Evolutionary conservation across 2,329 filamentous ascomycete genomes (phyloP), one percentile per base, ranked within the genome.

Genomic region (Aspergillus sp.): DNA sequence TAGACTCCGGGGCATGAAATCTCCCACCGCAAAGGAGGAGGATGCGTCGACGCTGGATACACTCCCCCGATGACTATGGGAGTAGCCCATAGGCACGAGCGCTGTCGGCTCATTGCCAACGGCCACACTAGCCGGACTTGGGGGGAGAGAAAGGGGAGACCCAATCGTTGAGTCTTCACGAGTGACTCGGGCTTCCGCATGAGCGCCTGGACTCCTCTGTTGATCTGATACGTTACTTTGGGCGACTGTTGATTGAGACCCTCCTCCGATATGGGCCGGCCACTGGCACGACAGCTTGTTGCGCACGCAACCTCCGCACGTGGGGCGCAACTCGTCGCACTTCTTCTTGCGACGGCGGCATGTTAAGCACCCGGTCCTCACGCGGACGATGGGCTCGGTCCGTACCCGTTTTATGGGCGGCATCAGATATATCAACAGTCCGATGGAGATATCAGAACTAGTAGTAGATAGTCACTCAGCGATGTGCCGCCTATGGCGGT

Each of bases 321-420:
- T 45, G 62, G 76, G 57, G 62, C 64, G 60, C 19, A 45, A 19
- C 52, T 71, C 68, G 21, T 69, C 66, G 43, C 68, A 71, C 54
- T 70, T 70, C 58, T 70, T 68, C 58, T 66, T 69, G 10, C 68
- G 64, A 4, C 62, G 59, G 20, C 66, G 57, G 49, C 68, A 71
- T 7, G 63, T 64, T 47, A 61, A 62, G 45, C 68, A 71, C n/a
- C 66, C 65, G 2, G 66, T 69, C 20, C 65, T 56, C 11, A 68
- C 65, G 29, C 65, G 64, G 9, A 67, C 61, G 29, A 68, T 68
- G 17, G 63, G 63, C 40, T 64, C 60, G n/a, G 60, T 58, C 9
- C 64, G 58, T 4, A 50, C 47, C 43, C 53, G 60, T 60, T 60
- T 59, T 53, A 58, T 58, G 25, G 63, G 58, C 21, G 63, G 61